Conservation (phyloP, 345 rosid genomes). For the Isatis tinctoria region DNA sequence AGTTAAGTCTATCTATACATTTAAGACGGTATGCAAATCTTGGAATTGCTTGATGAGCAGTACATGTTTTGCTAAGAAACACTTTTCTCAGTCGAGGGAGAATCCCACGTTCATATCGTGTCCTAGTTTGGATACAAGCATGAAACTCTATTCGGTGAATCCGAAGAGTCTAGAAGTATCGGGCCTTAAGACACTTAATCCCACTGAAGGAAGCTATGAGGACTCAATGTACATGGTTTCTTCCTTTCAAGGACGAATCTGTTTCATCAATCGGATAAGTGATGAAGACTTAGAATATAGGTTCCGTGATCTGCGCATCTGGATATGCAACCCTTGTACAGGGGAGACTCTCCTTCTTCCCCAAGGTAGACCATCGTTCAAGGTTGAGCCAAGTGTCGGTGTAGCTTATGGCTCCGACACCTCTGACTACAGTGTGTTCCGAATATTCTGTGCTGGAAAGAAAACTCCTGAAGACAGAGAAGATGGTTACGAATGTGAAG, state of each 20-base stretch:
- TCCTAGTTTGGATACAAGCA: background rate
- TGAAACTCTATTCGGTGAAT: background rate
- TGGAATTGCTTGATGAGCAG: background rate
- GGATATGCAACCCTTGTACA: conserved; percentile 32
- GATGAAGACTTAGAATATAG: background rate
- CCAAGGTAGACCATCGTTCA: conserved; percentile 21
- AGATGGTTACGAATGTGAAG: conserved; percentile 12
- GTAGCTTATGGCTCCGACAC: conserved; percentile 26
- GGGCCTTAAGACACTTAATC: background rate
- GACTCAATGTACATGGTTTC: background rate
- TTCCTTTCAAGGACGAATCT: background rate
- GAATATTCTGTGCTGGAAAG: conserved; percentile 9
- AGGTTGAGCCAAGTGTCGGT: conserved; percentile 18
- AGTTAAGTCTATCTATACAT: background rate
- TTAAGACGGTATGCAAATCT: conserved; percentile 13
- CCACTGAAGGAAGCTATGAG: background rate
- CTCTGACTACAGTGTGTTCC: conserved; percentile 31
- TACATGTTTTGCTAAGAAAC: background rate
- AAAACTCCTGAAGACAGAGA: background rate
- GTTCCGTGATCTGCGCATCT: conserved; percentile 26
- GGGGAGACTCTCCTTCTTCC: conserved; percentile 31
- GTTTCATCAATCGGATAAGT: background rate
- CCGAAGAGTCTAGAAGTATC: background rate
- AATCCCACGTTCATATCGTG: conserved; percentile 5
- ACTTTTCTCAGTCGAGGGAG: conserved; percentile 7